Evolutionary conservation across 805 yeast genomes (phyloP).

Genomic region (Starmerella apis): DNA sequence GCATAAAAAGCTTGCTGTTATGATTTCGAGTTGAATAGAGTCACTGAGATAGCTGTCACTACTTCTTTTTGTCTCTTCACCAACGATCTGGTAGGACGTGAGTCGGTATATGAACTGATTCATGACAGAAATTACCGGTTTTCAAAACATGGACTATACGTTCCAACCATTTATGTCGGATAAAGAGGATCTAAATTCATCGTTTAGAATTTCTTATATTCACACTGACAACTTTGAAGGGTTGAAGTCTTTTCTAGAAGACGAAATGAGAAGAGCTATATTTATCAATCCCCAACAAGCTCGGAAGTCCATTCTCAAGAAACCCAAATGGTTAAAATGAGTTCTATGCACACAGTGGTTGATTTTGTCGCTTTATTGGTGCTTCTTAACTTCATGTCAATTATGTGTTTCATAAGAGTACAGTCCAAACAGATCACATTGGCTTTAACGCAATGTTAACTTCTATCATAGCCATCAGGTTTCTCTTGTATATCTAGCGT

Average conservation of each 20-base stretch:
- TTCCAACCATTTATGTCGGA: slow-evolving; percentile 45
- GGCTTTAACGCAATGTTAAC: too few species aligned
- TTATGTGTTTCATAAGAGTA: too few species aligned
- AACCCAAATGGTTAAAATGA: neutral
- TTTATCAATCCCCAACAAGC: neutral
- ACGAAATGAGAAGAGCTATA: neutral
- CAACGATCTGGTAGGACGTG: slow-evolving; percentile 47
- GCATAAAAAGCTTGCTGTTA: slow-evolving; percentile 40
- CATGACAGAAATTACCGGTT: slow-evolving; percentile 34
- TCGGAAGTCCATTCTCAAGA: neutral
- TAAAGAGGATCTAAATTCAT: too few species aligned
- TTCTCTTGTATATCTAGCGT: too few species aligned
- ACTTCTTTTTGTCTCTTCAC: slow-evolving; percentile 54
- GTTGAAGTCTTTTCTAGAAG: neutral
- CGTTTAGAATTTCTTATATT: too few species aligned
- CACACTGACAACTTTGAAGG: too few species aligned
- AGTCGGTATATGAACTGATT: slow-evolving; percentile 36
- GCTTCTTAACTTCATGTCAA: too few species aligned
- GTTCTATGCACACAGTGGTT: too few species aligned
- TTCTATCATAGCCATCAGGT: too few species aligned
- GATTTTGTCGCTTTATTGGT: too few species aligned
- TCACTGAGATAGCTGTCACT: slow-evolving; percentile 46
- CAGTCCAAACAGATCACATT: too few species aligned
- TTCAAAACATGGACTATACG: slow-evolving; percentile 27
- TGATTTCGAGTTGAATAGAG: slow-evolving; percentile 36